Conservation (phyloP, 208 protist genomes). For the Acanthamoeba castellanii region DNA sequence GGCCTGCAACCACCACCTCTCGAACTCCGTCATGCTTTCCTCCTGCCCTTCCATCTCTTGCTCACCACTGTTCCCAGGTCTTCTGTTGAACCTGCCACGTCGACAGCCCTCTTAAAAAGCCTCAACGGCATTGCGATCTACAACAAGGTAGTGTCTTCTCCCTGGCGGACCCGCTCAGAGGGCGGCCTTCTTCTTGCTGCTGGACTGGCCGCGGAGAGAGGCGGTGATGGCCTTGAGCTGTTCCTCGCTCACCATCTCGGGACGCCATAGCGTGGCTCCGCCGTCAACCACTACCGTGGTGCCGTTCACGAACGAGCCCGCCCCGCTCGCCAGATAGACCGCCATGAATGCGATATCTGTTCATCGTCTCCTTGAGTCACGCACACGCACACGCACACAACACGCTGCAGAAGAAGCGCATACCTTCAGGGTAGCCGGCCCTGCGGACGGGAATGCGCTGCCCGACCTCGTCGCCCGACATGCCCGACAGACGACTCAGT, state of each 20-base stretch:
- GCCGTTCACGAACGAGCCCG: slow-evolving; percentile 27
- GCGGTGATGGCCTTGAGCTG: slow-evolving; percentile 50
- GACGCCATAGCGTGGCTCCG: slow-evolving; percentile 15
- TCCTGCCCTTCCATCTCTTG: background rate
- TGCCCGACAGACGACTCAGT: slow-evolving; percentile 15
- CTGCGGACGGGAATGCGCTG: slow-evolving; percentile 1
- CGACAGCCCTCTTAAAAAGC: background rate
- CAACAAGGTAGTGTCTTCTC: background rate
- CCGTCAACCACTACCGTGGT: slow-evolving; percentile 59
- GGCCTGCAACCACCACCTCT: background rate
- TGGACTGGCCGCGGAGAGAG: background rate
- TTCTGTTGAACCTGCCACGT: background rate
- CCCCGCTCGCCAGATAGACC: slow-evolving; percentile 40
- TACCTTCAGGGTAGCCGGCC: slow-evolving; percentile 16
- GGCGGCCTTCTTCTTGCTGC: slow-evolving; percentile 26
- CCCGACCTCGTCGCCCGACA: background rate
- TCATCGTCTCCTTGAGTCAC: background rate
- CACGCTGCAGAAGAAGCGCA: background rate
- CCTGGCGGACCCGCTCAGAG: background rate
- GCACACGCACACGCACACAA: background rate
- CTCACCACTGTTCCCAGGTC: no score
- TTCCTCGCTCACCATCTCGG: slow-evolving; percentile 46
- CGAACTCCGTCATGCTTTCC: background rate
- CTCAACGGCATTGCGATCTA: background rate
- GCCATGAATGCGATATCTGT: slow-evolving; percentile 53